Base-by-base conservation (phyloP, 1,284 basidiomycete species). In the Termitomyces sp. region DNA sequence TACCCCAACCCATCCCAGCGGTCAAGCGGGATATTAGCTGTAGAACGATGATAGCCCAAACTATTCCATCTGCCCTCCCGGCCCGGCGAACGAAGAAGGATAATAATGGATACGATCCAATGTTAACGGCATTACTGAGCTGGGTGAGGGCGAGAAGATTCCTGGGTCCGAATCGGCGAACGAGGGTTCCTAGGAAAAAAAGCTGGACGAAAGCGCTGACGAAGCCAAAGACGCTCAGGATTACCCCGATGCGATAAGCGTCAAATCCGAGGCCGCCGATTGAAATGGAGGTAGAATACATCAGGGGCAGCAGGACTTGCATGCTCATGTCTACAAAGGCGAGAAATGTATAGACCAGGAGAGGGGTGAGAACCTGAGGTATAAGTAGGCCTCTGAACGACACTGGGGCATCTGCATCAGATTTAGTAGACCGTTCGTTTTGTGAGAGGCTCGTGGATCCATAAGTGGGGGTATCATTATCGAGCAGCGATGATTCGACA, bases 311-410 rank as follows among this genome's bases (percentile, higher is more conserved):
- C 26, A 77, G 65, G 15, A 66, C 67, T 19, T 61, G 58, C 52
- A 67, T 62, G 6, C 66, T 60, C 58, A 74, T 74, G 40, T 74
- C 70, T n/a, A 69, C 55, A 42, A 76, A 71, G 9, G 67, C 61
- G 2, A 74, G 58, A 41, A 70, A 61, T 6, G 60, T 62, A 55
- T 71, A 70, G 57, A 67, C 69, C 12, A 61, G 6, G 15, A 74
- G 60, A 6, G 73, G 60, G n/a, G 69, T 62, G 1, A 67, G 45
- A n/a, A 75, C 64, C 17, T 61, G 67, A 3, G 61, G 65, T 15
- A 64, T 63, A 21, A 75, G 60, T 2, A 76, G 60, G 5, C 60
- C 61, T 12, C 61, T 58, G 13, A 73, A 55, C 5, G 67, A 56
- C 10, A 60, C 61, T 7, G 62, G 50, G 28, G 46, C 26, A 36